Base-by-base conservation (phyloP, 139 green algal genomes). In the Desmodesmus armatus region DNA sequence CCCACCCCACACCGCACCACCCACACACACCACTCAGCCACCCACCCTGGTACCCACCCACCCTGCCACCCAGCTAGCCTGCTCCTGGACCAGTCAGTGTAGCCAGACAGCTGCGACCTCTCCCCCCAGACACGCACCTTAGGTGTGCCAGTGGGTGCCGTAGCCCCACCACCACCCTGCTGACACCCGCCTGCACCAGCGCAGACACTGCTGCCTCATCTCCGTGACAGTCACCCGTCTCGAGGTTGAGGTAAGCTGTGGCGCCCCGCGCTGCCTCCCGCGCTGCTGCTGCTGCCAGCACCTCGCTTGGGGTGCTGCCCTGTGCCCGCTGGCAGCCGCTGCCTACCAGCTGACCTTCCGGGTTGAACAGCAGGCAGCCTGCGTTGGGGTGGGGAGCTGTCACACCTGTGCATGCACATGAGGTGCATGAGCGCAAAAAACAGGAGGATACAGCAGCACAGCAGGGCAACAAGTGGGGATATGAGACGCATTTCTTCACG, bases 211-310 rank as follows among this genome's bases (percentile, higher is more conserved):
- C 92, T 19, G 90, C 85, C 7, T 84, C 67, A 41, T 99, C 96
- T 21, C 97, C 97, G 75, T 98, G 93, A 91, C 95, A 97, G 81
- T 98, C 94, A 0, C 93, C 95, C 0, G 90, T 91, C 80, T 99
- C 97, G 19, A 99, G 87, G 79, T 99, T 99, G 0, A 99, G 81
- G 89, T 99, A 99, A 0, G 95, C 96, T 39, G 93, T 98, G 44
- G 43, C 80, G 17, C 92, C 94, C 11, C 17, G 55, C 0, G 91
- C 88, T 3, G 83, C 78, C 5, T 69, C 74, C 3, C 88, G 65
- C 0, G 91, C 94, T 19, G 78, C 43, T 5, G 58, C 17, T 23
- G 92, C 86, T 27, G 91, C 94, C 55, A 91, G 87, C 37, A 91
- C 87, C 90, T 98, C 95, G 0, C 92, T 89, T 0, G 92, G 88